A percentile compares a stretch with the other conserved stretches of the same genome.
phyloP scores from a whole-genome alignment of 148 eudicot genomes.

The Polygonum maritimum region DNA sequence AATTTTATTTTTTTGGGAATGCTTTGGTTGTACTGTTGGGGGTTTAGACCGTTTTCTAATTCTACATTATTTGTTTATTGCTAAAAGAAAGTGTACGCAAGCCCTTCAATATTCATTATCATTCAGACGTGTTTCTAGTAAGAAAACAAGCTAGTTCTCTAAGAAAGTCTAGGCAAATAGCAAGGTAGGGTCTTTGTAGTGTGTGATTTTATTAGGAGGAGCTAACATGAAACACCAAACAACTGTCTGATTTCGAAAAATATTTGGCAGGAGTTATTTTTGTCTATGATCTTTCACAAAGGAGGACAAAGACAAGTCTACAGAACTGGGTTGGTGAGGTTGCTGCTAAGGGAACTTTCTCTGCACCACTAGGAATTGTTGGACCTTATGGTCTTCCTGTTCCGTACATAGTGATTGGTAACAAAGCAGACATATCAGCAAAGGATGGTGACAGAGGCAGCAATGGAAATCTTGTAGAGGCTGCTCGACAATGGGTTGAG shows the following conservation, averaged over 20 bases:
- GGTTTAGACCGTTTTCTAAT: not conserved
- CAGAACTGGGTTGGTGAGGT: constrained; percentile 1
- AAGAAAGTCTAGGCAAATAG: not conserved
- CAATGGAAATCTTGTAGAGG: constrained; percentile 2
- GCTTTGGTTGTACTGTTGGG: not conserved
- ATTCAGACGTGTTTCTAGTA: not conserved
- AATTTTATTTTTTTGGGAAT: not conserved
- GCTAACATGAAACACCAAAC: not conserved
- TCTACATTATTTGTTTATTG: not conserved
- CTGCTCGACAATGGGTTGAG: constrained; percentile 5
- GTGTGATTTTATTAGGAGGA: not conserved
- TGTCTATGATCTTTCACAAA: constrained; percentile 4
- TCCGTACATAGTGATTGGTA: constrained; percentile 6
- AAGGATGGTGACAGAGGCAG: not conserved
- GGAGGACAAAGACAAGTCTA: constrained; percentile 5
- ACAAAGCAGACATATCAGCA: not conserved
- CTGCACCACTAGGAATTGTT: not conserved
- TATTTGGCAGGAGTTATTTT: not conserved
- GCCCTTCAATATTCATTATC: not conserved
- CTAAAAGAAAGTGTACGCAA: not conserved
- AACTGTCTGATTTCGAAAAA: not conserved
- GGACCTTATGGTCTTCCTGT: constrained; percentile 9
- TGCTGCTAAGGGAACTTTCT: constrained; percentile 1
- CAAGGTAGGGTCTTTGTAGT: not conserved
- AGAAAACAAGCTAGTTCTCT: not conserved